Percentiles rank a stretch among this genome's conserved stretches.
Conservation (phyloP, 345 rosid species). For the Reutealis trisperma region DNA sequence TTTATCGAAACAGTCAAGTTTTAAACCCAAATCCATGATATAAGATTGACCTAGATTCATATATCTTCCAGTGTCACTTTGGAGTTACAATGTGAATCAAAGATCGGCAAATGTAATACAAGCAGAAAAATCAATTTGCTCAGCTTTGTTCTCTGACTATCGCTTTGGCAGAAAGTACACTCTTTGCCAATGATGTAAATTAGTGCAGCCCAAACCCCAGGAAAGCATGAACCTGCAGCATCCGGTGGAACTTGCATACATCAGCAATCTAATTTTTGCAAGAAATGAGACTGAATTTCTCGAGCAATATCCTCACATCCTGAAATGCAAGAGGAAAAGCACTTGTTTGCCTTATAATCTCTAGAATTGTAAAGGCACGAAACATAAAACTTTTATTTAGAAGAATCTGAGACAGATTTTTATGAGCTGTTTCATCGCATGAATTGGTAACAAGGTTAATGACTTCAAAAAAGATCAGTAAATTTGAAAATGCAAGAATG, state of each 20-base stretch:
- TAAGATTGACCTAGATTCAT: no score
- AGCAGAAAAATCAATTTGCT: no score
- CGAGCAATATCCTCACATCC: background rate
- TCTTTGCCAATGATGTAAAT: background rate
- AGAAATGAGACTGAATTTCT: no score
- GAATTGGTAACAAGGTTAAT: background rate
- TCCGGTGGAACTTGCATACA: background rate
- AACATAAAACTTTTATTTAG: no score
- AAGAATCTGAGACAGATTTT: background rate
- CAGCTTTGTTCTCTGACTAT: background rate
- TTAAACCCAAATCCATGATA: no score
- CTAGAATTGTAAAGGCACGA: background rate
- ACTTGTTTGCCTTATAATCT: background rate
- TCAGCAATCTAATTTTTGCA: background rate
- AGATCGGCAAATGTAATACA: background rate
- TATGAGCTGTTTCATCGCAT: background rate
- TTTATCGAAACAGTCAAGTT: no score
- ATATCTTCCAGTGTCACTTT: background rate
- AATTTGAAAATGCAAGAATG: background rate
- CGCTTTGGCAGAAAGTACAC: background rate
- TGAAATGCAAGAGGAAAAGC: background rate
- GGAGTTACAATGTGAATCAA: background rate
- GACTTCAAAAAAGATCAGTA: background rate
- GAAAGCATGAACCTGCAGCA: slow-evolving; percentile 6
- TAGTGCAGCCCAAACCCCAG: background rate